Percentiles rank a stretch among this genome's conserved stretches.
phyloP scores from a whole-genome alignment of 1,284 basidiomycete genomes.

The Boletus sp. region DNA sequence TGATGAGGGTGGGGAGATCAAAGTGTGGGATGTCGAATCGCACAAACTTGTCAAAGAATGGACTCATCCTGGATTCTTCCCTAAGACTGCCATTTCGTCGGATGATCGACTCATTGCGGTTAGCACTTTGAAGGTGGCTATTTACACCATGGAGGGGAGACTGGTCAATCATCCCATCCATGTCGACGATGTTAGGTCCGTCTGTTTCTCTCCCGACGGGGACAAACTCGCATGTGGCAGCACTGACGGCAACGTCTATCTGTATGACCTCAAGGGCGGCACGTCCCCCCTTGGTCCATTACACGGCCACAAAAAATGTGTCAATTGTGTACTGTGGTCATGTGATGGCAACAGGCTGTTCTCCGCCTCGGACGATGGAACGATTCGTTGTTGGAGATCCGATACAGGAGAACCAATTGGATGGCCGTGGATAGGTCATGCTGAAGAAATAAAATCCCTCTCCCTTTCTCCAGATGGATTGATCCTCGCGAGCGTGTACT shows the following conservation, averaged over 20 bases:
- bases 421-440: constrained; percentile 9
- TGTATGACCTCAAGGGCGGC: too few relatives aligned
- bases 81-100: not conserved
- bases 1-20: not conserved
- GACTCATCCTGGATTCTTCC: not conserved
- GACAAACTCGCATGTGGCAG: constrained; percentile 5
- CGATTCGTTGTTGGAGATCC: constrained; percentile 6
- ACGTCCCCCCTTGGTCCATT: too few relatives aligned
- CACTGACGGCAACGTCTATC: too few relatives aligned
- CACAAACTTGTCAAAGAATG: not conserved
- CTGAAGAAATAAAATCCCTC: not conserved
- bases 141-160: not conserved
- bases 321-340: constrained; percentile 15
- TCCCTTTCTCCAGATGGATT: constrained; percentile 4
- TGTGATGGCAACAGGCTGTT: not conserved
- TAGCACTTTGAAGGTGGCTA: rapidly evolving
- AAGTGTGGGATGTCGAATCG: not conserved
- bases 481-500: too few relatives aligned
- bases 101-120: not conserved
- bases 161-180: too few relatives aligned
- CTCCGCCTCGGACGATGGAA: not conserved
- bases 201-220: constrained; percentile 10
- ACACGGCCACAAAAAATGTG: too few relatives aligned
- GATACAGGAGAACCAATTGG: constrained; percentile 3
- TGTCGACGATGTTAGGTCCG: not conserved